Conservation (phyloP, 2,329 filamentous ascomycete species). For the Lachnellula subtilissima region DNA sequence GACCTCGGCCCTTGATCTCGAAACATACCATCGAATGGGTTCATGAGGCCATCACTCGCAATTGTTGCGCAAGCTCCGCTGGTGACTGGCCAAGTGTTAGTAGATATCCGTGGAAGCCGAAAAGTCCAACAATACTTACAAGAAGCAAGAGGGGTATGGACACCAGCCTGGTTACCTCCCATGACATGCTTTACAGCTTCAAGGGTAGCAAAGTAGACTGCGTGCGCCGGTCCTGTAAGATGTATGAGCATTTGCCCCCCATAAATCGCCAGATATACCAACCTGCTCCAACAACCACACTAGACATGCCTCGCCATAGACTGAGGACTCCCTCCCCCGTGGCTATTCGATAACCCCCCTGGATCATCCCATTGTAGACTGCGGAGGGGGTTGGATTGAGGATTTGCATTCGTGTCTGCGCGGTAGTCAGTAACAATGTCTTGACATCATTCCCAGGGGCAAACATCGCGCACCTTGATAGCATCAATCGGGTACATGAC, state of each 20-base stretch:
- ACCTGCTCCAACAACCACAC: slow-evolving; percentile 94
- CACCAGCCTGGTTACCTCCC: slow-evolving; percentile 81
- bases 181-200: slow-evolving; percentile 95
- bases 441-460: slow-evolving; percentile 4
- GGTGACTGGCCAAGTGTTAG: slow-evolving; percentile 58
- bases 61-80: slow-evolving; percentile 95
- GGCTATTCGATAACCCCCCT: slow-evolving; percentile 89
- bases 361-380: slow-evolving; percentile 84
- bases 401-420: slow-evolving; percentile 95
- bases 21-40: slow-evolving; percentile 84
- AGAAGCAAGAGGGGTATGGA: slow-evolving; percentile 89
- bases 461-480: slow-evolving; percentile 66
- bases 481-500: slow-evolving; percentile 99
- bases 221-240: slow-evolving; percentile 79
- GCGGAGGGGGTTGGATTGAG: slow-evolving; percentile 76
- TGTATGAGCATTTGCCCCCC: slow-evolving; percentile 22
- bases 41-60: slow-evolving; percentile 97
- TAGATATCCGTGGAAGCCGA: not conserved
- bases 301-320: slow-evolving; percentile 94
- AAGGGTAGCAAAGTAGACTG: slow-evolving; percentile 97
- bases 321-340: slow-evolving; percentile 83
- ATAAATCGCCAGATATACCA: slow-evolving; percentile 32
- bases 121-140: slow-evolving; percentile 49
- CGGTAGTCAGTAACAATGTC: slow-evolving; percentile 14
- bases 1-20: not conserved